Evolutionary conservation across 768 basidiomycete species (phyloP), one percentile per base, ranked within the genome.

Genomic region (Panaeolus papilionaceus): DNA sequence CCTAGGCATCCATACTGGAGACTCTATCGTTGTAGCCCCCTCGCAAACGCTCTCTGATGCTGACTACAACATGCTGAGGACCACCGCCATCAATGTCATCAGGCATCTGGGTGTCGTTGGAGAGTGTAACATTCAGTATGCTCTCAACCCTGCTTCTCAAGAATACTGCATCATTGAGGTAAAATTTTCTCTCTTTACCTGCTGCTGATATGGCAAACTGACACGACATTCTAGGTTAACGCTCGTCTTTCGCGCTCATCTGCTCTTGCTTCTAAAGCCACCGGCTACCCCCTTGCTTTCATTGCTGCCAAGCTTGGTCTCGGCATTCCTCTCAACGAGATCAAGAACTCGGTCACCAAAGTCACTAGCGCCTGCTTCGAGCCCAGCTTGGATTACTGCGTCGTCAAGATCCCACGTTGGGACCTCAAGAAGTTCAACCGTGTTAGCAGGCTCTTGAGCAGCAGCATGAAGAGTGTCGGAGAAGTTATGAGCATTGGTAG

Each of bases 151-250:
- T 0, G 85, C 84, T 63, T 98, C 97, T 26, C 92, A 93, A 74
- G 95, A 98, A 75, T 99, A 99, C 77, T 99, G 98, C 78, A 98
- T 99, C 75, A 99, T 99, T 78, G 97, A 99, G 84, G 93, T 92
- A 66, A 64, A 78, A 38, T 44, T 42, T 20, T 23, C 23, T 28
- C 11, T 28, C 9, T 66, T 39, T 2, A 20, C 33, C 11, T 23
- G 5, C 20, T 12, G 18, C 14, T n/a, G 65, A 39, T 64, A 18
- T 66, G 23, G 20, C 20, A n/a, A n/a, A n/a, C 28, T 9, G 68
- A 49, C 8, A 42, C 67, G 1, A 9, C 26, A n/a, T 45, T 47
- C 14, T 47, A 83, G 82, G 82, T 98, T 75, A 98, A 98, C 74
- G 98, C 97, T n/a, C 94, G 97, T 81, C 88, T 99, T 11, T 98